These are phyloP conservation scores for Neoconidiobolus thromboides DNA, from an alignment of 371 early-diverging fungal species.

Conservation along the genomic window DNA sequence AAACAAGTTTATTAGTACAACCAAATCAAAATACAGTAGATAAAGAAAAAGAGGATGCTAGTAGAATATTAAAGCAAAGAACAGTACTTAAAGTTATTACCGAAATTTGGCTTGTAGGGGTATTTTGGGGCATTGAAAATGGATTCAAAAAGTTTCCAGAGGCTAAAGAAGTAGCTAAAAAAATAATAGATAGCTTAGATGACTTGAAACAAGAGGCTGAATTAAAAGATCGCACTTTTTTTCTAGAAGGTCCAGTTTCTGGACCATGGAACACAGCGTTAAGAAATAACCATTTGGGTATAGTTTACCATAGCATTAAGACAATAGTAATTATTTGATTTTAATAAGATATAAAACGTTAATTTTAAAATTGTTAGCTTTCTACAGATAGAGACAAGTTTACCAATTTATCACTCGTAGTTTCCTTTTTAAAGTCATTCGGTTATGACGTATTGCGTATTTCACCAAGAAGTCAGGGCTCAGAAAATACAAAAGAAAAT, in stretches of 20 bases:
- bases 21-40: conserved; percentile 41
- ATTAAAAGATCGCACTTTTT: background rate
- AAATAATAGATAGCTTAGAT: background rate
- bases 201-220: too few species aligned
- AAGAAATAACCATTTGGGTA: conserved; percentile 2
- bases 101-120: conserved; percentile 72
- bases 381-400: background rate
- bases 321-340: conserved; percentile 15
- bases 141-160: conserved; percentile 29
- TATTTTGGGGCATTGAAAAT: conserved; percentile 47
- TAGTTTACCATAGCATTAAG: conserved; percentile 15
- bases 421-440: conserved; percentile 53
- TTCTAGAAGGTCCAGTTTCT: background rate
- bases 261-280: background rate
- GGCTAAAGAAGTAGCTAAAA: conserved; percentile 11
- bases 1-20: conserved; percentile 20
- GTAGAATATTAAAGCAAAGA: conserved; percentile 45
- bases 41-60: conserved; percentile 65
- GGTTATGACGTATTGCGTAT: background rate
- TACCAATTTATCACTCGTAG: conserved; percentile 23
- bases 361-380: background rate
- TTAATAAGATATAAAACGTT: background rate
- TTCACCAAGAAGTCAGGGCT: conserved; percentile 9
- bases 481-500: conserved; percentile 28
- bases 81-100: conserved; percentile 47